These are phyloP conservation scores for Eutrema heterophyllum DNA, from an alignment of 345 rosid species.

Conservation along the genomic window DNA sequence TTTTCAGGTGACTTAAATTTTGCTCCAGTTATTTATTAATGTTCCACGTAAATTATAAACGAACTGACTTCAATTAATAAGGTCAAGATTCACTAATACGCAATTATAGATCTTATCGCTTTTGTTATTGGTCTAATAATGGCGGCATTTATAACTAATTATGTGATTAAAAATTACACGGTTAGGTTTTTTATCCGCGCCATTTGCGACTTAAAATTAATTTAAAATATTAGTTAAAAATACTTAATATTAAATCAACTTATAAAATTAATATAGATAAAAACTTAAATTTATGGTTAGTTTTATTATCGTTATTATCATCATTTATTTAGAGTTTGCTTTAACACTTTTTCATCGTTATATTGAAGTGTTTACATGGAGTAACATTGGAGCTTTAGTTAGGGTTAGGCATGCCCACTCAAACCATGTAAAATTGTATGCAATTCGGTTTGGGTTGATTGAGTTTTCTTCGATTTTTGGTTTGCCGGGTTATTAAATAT, in stretches of 20 bases:
- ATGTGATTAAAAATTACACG: not conserved
- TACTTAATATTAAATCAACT: not conserved
- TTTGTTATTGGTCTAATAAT: constrained; percentile 26
- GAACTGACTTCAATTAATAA: constrained; percentile 21
- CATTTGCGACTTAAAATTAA: not conserved
- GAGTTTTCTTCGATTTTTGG: too few species aligned
- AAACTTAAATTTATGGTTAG: not conserved
- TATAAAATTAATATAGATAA: not conserved
- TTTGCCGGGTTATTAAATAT: too few species aligned
- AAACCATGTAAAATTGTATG: too few species aligned
- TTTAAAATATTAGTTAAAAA: too few species aligned
- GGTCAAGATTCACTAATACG: constrained; percentile 28
- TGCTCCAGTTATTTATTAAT: constrained; percentile 15
- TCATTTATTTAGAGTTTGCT: not conserved
- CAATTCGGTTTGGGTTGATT: too few species aligned
- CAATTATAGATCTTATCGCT: constrained; percentile 28
- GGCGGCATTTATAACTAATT: constrained; percentile 23
- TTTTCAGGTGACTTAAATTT: constrained; percentile 20
- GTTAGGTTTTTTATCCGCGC: not conserved
- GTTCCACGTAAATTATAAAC: constrained; percentile 14
- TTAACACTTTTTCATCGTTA: not conserved
- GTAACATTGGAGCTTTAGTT: not conserved
- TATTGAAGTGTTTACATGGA: not conserved
- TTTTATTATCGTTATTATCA: not conserved
- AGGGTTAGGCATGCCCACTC: not conserved